Evolutionary conservation across 345 rosid species (phyloP).

Genomic region (Eucalyptus sp.): DNA sequence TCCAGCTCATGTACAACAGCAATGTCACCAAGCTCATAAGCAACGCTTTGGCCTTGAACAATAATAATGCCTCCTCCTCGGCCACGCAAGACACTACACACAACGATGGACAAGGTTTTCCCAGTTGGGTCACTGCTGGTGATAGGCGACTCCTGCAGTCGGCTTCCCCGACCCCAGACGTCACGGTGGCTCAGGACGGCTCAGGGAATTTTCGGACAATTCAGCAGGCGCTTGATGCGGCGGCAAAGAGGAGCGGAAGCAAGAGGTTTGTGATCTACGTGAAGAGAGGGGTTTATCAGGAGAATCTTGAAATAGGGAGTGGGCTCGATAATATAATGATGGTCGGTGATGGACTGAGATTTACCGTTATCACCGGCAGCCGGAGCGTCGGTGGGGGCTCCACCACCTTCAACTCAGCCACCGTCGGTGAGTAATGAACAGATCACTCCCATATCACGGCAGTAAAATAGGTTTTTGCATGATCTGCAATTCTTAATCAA

Average conservation of each 20-base stretch:
- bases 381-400: conserved; percentile 64
- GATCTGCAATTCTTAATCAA: neutral
- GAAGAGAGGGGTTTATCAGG: conserved; percentile 68
- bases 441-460: neutral
- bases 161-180: conserved; percentile 2
- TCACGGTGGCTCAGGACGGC: conserved; percentile 29
- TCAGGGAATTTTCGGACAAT: conserved; percentile 18
- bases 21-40: conserved; percentile 23
- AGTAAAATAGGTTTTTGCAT: neutral
- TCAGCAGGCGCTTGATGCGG: conserved; percentile 18
- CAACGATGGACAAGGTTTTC: neutral
- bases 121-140: conserved; percentile 14
- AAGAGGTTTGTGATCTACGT: conserved; percentile 53
- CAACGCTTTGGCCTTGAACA: conserved; percentile 23
- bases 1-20: conserved; percentile 15
- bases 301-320: conserved; percentile 49
- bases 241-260: conserved; percentile 39
- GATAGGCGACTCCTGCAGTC: conserved; percentile 21
- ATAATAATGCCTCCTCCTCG: neutral
- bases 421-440: conserved; percentile 43
- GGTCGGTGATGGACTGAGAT: conserved; percentile 66
- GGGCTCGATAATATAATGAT: conserved; percentile 52
- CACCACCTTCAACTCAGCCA: conserved; percentile 92
- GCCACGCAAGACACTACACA: neutral
- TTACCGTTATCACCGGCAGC: conserved; percentile 49